Base-by-base conservation (phyloP, 768 basidiomycete species). In the Psilocybe cyanescens region DNA sequence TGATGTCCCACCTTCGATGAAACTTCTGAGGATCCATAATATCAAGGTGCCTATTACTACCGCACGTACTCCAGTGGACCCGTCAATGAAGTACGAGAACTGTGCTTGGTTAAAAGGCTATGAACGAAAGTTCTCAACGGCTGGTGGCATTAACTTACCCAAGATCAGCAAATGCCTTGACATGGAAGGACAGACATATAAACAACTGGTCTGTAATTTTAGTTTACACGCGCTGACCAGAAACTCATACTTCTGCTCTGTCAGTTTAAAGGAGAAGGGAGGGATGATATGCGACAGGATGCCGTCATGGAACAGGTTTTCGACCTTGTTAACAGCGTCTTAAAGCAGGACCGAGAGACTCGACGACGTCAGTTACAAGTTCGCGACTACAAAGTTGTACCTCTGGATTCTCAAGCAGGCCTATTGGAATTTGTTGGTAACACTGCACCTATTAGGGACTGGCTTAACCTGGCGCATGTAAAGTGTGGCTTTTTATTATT, bases 251-350 rank as follows among this genome's bases (percentile, higher is more conserved):
- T 33, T 24, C 24, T 24, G 24, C 37, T 54, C 4, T 44, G 58
- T 4, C 63, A 97, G 94, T 96, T 95, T 77, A 98, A 99, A 72
- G 94, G 94, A 3, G 87, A 91, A 76, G 91, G 91, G 8, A 81
- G 86, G 8, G 97, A 99, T 67, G 97, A 99, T 68, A 72, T 97
- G 49, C 88, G 97, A 44, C 97, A 99, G 74, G 97, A 99, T 70
- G 96, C 96, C 0, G 95, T 99, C 55, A 98, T 99, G 96, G 94
- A 98, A 69, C 97, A 99, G 74, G 94, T 97, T 2, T 99, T 99
- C 69, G 86, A 86, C 17, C 81, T 99, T 17, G 90, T 95, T 58
- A 98, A 99, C 64, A 75, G 83, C 8, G 83, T 98, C 1, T 82
- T 99, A 14, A 69, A 69, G 2, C 80, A 79, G 16, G 95, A 99